phyloP scores from a whole-genome alignment of 176 grass and related monocot species.

The Elymus sibiricus region DNA sequence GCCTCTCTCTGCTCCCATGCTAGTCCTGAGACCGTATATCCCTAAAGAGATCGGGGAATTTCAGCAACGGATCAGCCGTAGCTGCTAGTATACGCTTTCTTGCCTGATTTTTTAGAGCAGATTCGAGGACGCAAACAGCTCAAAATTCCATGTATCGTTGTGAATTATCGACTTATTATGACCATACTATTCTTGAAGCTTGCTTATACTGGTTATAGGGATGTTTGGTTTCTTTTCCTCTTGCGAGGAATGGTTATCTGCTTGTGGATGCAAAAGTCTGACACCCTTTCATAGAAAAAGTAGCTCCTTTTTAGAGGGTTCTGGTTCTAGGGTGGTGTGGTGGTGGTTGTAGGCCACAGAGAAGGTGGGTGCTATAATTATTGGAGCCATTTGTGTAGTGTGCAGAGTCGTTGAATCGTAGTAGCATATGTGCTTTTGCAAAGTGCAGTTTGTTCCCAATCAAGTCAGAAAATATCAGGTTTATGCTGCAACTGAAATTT shows the following conservation, averaged over 20 bases:
- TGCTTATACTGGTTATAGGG: background rate
- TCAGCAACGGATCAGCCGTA: background rate
- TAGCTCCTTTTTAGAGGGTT: slow-evolving; percentile 31
- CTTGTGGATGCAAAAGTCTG: slow-evolving; percentile 36
- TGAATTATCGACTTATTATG: background rate
- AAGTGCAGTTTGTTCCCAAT: slow-evolving; percentile 10
- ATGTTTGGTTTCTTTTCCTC: background rate
- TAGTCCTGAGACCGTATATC: background rate
- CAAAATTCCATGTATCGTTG: background rate
- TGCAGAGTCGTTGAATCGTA: slow-evolving; percentile 38
- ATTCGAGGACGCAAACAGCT: slow-evolving; percentile 1
- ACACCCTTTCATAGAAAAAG: slow-evolving; percentile 27
- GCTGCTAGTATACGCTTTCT: background rate
- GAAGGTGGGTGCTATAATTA: slow-evolving; percentile 55
- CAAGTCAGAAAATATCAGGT: background rate
- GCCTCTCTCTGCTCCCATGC: background rate
- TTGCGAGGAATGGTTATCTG: slow-evolving; percentile 4
- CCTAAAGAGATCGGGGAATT: background rate
- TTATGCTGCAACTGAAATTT: background rate
- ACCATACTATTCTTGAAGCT: background rate
- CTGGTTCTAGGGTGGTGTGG: slow-evolving; percentile 19
- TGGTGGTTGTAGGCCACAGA: slow-evolving; percentile 44
- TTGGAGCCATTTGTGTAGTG: slow-evolving; percentile 21
- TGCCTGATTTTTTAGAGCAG: background rate
- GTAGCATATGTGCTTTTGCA: slow-evolving; percentile 11